These are phyloP conservation scores for Cylindrotheca closterium DNA, from an alignment of 108 stramenopile species.

Conservation along the genomic window DNA sequence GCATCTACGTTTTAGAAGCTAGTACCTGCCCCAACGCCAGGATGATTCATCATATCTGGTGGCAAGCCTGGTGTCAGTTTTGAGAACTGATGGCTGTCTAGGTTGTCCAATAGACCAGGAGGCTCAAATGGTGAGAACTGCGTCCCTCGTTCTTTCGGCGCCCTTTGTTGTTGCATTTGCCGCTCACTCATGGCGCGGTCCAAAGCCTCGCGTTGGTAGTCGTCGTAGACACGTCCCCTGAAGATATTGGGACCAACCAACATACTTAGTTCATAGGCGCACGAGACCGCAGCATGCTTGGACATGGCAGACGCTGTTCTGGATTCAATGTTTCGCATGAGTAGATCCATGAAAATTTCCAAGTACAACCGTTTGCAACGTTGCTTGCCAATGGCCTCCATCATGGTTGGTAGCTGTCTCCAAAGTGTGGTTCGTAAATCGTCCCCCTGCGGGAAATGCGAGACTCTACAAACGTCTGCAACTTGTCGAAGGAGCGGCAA, in stretches of 20 bases:
- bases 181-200: constrained; percentile 73
- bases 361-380: constrained; percentile 80
- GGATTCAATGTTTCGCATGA: constrained; percentile 71
- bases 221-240: constrained; percentile 71
- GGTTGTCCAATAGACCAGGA: constrained; percentile 42
- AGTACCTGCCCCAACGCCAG: constrained; percentile 9
- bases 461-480: constrained; percentile 77
- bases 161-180: constrained; percentile 24
- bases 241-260: constrained; percentile 76
- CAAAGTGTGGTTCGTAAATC: constrained; percentile 81
- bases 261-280: constrained; percentile 74
- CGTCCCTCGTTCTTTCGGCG: constrained; percentile 11
- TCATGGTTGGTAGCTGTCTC: constrained; percentile 78
- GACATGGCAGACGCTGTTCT: constrained; percentile 72
- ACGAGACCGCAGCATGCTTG: constrained; percentile 77
- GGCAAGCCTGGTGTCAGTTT: constrained; percentile 38
- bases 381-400: constrained; percentile 69
- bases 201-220: constrained; percentile 60
- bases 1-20: no score
- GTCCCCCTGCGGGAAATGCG: constrained; percentile 83
- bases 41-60: constrained; percentile 23
- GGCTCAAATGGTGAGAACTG: constrained; percentile 57
- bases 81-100: constrained; percentile 23
- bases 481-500: constrained; percentile 67
- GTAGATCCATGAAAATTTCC: constrained; percentile 74